Conservation (phyloP, 176 grass and related monocot genomes). For the Rhipidocladum racemiflorum region DNA sequence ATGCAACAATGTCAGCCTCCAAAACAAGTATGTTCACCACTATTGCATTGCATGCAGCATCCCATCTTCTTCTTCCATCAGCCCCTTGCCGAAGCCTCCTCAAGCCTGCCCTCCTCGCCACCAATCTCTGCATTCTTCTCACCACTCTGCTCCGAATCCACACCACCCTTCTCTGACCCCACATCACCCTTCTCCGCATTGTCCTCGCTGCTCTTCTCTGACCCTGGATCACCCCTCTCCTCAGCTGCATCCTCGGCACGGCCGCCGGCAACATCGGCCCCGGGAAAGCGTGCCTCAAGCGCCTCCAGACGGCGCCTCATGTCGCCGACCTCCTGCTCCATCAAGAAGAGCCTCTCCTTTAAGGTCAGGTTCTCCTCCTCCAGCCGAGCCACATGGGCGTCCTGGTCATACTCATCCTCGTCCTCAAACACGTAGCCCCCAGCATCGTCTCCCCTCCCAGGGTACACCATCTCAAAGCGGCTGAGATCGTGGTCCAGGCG, state of each 20-base stretch:
- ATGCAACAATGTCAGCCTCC: not conserved
- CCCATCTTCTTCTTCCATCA: no score
- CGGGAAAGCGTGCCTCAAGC: slow-evolving; percentile 37
- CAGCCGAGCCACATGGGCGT: slow-evolving; percentile 53
- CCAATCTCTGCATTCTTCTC: not conserved
- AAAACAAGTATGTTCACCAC: slow-evolving; percentile 40
- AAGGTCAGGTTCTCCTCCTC: slow-evolving; percentile 89
- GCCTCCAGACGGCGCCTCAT: slow-evolving; percentile 52
- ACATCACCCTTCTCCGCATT: not conserved
- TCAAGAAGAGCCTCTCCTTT: slow-evolving; percentile 88
- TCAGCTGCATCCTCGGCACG: slow-evolving; percentile 19
- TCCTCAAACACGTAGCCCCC: slow-evolving; percentile 36
- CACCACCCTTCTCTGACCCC: not conserved
- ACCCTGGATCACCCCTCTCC: not conserved
- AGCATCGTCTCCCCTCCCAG: slow-evolving; percentile 25
- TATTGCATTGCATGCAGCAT: not conserved
- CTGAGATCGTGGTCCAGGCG: slow-evolving; percentile 88
- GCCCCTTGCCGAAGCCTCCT: not conserved
- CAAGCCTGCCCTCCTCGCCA: not conserved
- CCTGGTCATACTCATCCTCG: slow-evolving; percentile 58
- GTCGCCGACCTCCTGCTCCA: slow-evolving; percentile 80
- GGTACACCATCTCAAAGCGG: slow-evolving; percentile 94
- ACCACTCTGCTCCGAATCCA: not conserved
- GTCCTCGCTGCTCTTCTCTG: not conserved
- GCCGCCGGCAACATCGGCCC: not conserved